phyloP scores from a whole-genome alignment of 495 filamentous ascomycete genomes.

The Podospora didyma region DNA sequence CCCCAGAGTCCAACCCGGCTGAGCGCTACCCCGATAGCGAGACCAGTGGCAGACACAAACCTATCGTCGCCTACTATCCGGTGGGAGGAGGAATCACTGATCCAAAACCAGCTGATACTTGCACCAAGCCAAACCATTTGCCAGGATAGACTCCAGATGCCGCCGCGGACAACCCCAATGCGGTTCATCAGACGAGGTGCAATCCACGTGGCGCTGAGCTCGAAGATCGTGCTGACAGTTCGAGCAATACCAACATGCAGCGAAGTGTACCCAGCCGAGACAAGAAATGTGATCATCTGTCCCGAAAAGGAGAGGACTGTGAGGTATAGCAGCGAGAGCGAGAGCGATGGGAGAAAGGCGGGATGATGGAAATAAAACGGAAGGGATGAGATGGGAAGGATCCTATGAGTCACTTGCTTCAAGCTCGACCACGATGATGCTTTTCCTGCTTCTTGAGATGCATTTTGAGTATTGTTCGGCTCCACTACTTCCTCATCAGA shows the following conservation, averaged over 20 bases:
- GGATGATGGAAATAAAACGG: conserved; percentile 40
- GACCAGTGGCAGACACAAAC: conserved; percentile 35
- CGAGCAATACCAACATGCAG: conserved; percentile 37
- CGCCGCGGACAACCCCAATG: conserved; percentile 55
- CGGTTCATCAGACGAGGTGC: conserved; percentile 47
- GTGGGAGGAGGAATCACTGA: conserved; percentile 13
- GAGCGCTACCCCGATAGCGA: conserved; percentile 50
- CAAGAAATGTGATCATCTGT: conserved; percentile 59
- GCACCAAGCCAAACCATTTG: conserved; percentile 50
- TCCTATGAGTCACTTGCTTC: too few species aligned
- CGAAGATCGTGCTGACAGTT: conserved; percentile 34
- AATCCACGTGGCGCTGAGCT: conserved; percentile 48
- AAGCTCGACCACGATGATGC: too few species aligned
- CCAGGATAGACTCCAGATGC: conserved; percentile 63
- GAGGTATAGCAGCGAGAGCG: conserved; percentile 53
- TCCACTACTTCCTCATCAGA: too few species aligned
- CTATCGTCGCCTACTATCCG: background rate
- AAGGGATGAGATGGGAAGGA: conserved; percentile 13
- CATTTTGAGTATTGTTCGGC: too few species aligned
- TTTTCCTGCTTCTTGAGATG: too few species aligned
- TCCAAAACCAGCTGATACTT: conserved; percentile 42
- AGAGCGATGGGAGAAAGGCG: conserved; percentile 52
- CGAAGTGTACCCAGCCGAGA: conserved; percentile 35
- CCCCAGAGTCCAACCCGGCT: conserved; percentile 66
- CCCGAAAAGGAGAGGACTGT: conserved; percentile 56